Evolutionary conservation across 2,329 filamentous ascomycete species (phyloP).

Genomic region (Westerdykella aurantiaca): DNA sequence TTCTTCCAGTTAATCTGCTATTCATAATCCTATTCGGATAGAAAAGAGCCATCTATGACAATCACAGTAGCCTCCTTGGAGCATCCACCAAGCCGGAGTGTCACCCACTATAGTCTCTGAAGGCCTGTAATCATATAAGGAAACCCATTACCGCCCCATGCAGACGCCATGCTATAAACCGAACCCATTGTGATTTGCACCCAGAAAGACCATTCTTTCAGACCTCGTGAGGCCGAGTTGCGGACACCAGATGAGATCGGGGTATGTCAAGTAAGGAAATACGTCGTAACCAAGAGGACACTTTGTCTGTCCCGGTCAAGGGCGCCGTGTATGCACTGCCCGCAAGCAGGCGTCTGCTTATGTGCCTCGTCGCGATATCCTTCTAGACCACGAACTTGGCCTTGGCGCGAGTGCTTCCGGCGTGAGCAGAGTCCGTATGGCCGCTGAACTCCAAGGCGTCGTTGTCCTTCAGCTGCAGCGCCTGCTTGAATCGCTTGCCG

Average conservation of each 20-base stretch:
- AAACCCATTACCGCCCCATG: conserved; percentile 31
- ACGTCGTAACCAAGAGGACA: conserved; percentile 6
- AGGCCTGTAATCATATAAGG: no score
- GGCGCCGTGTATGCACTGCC: background rate
- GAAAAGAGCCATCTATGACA: conserved; percentile 22
- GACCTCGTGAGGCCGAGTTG: conserved; percentile 3
- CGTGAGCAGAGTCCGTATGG: conserved; percentile 88
- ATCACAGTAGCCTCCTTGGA: conserved; percentile 14
- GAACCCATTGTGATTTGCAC: conserved; percentile 22
- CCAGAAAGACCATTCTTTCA: conserved; percentile 16
- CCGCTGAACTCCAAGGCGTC: conserved; percentile 92
- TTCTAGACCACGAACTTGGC: conserved; percentile 79
- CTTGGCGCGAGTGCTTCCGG: conserved; percentile 91
- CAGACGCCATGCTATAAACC: conserved; percentile 36
- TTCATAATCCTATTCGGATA: conserved; percentile 14
- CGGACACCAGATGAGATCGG: conserved; percentile 1
- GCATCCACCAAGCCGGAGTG: conserved; percentile 15
- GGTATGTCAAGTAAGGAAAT: conserved; percentile 6
- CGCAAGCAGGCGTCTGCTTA: background rate
- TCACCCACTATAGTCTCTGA: background rate
- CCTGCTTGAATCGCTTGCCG: conserved; percentile 86
- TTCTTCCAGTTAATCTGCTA: conserved; percentile 1
- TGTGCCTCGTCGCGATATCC: background rate
- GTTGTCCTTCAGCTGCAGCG: conserved; percentile 68
- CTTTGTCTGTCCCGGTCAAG: conserved; percentile 8